Base-by-base conservation (phyloP, 805 yeast species). In the Wickerhamiella galacta region DNA sequence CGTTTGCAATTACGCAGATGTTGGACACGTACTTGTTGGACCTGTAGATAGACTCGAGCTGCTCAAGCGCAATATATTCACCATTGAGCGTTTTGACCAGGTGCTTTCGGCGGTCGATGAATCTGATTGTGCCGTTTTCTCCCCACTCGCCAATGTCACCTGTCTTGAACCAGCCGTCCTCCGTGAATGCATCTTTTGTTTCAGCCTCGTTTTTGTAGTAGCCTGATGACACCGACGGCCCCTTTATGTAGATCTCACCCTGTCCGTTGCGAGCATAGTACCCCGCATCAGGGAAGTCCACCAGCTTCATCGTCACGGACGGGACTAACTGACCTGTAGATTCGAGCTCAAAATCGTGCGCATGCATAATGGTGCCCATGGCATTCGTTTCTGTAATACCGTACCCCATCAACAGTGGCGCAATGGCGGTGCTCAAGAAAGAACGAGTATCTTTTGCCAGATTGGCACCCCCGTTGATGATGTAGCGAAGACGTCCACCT, bases 71-170 rank as follows among this genome's bases (percentile, higher is more conserved):
- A 56, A 87, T 81, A 58, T 90, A 87, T 63, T 87, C 98, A 60
- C 98, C 98, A 54, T 87, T 87, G 49, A 70, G 66, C 14, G 98
- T 90, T 67, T 87, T 87, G 46, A 87, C 93, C 57, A 87, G 66
- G 56, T 90, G 90, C 73, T 87, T 87, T 64, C 72, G 79, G 55
- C 98, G 77, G 61, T 90, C 98, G 53, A 90, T 79, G 39, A 90
- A 64, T 52, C 68, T 72, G 51, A 90, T 64, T 37, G 72, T 75
- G 44, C 96, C 96, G 42, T 64, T 66, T 17, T 71, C 39, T 27
- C 85, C 68, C 93, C 95, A 81, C 63, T 81, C 85, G 52, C 87
- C 95, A 57, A 87, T 82, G 56, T 87, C 98, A 57, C 98, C 98
- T 20, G 96, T 87, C 53, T 64, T 68, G 64, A 87, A 90, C 95